Evolutionary conservation across 2,329 filamentous ascomycete genomes (phyloP), one percentile per base, ranked within the genome.

Genomic region (Gnomoniopsis sp.): DNA sequence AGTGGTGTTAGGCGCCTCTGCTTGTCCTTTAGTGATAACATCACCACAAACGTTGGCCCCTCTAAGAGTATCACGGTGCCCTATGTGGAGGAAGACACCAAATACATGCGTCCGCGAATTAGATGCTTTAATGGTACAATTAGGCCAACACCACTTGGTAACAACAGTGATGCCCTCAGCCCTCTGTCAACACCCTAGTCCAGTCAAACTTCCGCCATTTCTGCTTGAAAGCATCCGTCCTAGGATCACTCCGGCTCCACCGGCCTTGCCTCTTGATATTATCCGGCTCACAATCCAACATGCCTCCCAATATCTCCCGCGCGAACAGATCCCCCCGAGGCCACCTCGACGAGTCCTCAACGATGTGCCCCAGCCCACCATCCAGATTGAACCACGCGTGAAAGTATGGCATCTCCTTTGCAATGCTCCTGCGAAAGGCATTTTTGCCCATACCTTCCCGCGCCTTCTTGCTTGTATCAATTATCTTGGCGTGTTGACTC

Each of bases 381-480:
- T 99, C 93, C 1, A 99, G 77, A 54, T 86, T 85, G 70, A 98
- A 98, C 93, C 93, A 99, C 21, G 88, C 93, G 72, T 99, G 95
- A 68, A 99, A 99, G 72, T 99, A 99, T 0, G 96, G 93, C 90
- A 96, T 93, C 77, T 99, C 93, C 75, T 96, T 96, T 14, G 90
- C 91, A 61, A 99, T 79, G 21, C 84, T 88, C 58, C 87, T 82
- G 1, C 93, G 83, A 72, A 99, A 99, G 1, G 95, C 93, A 55
- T 83, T 74, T 68, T 89, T 89, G 0, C 93, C 95, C 62, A 91
- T 72, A 0, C 89, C 90, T 2, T 85, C 80, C n/a, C 79, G 74
- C 0, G 85, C 82, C 36, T 78, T 77, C 62, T 86, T 85, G 3
- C 81, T 83, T 0, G 95, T 99, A 72, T 98, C 93, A 62, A 99